A percentile compares a stretch with the other conserved stretches of the same genome.
Conservation (phyloP, 495 filamentous ascomycete species). For the Aspergillus leporis region DNA sequence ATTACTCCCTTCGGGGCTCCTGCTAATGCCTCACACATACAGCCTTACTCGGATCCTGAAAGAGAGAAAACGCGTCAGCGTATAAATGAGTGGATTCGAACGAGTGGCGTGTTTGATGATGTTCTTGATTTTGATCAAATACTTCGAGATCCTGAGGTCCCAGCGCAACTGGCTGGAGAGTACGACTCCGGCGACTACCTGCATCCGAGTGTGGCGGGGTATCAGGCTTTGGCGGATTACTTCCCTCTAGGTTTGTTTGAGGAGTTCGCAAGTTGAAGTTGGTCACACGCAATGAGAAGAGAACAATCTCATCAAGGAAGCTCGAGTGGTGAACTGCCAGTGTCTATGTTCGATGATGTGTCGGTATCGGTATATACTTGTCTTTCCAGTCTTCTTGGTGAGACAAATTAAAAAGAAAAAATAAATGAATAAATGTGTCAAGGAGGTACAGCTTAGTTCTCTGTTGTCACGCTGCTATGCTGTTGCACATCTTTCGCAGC, state of each 20-base stretch:
- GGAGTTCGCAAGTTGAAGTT: background rate
- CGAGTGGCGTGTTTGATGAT: conserved; percentile 57
- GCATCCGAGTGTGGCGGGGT: conserved; percentile 68
- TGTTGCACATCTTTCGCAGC: too few species aligned
- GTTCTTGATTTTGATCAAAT: conserved; percentile 65
- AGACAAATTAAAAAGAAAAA: too few species aligned
- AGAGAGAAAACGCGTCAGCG: conserved; percentile 57
- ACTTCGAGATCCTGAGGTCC: conserved; percentile 51
- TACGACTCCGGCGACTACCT: conserved; percentile 71
- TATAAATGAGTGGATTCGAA: conserved; percentile 65
- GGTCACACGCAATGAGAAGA: too few species aligned
- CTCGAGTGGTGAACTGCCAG: too few species aligned
- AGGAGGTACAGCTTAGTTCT: too few species aligned
- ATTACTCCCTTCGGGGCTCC: conserved; percentile 65
- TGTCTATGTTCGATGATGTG: too few species aligned
- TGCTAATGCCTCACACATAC: conserved; percentile 28
- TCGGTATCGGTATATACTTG: too few species aligned
- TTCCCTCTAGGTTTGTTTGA: conserved; percentile 60
- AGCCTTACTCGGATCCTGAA: conserved; percentile 54
- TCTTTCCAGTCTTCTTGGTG: too few species aligned
- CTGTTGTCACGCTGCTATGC: too few species aligned
- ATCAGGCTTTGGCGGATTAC: conserved; percentile 59
- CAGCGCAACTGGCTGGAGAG: conserved; percentile 42
- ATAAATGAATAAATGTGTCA: too few species aligned
- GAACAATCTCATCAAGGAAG: too few species aligned